These are phyloP conservation scores for Pelargonium australe DNA, from an alignment of 441 rosid species.

Conservation along the genomic window DNA sequence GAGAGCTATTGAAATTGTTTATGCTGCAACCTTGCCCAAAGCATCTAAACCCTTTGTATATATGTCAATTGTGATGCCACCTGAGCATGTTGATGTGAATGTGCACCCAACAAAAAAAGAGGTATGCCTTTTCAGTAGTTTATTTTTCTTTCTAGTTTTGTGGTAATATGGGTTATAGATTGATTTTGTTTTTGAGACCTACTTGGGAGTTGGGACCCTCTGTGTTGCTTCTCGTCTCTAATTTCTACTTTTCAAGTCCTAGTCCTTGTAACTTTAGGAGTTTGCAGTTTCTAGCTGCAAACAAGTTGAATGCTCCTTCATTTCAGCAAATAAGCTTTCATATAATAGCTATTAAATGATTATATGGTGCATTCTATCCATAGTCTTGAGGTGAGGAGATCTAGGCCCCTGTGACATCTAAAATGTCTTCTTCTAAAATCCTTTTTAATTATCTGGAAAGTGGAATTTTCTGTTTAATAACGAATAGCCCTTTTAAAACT, in stretches of 20 bases:
- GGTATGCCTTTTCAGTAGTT: slow-evolving; percentile 34
- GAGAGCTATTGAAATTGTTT: slow-evolving; percentile 87
- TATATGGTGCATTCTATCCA: neutral
- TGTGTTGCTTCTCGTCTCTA: neutral
- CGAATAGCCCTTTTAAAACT: neutral
- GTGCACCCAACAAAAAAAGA: slow-evolving; percentile 95
- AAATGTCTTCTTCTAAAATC: neutral
- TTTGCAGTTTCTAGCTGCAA: slow-evolving; percentile 5
- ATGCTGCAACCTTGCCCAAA: slow-evolving; percentile 87
- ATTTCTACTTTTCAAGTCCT: neutral
- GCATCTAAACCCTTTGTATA: slow-evolving; percentile 91
- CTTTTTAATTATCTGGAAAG: neutral
- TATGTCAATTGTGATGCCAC: slow-evolving; percentile 79
- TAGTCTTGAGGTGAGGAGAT: neutral
- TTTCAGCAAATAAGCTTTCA: neutral
- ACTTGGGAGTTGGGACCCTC: slow-evolving; percentile 4
- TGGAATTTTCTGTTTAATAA: neutral
- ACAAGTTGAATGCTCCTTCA: neutral
- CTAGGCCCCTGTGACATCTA: neutral
- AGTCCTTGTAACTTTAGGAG: slow-evolving; percentile 4
- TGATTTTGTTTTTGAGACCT: neutral
- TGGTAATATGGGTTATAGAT: neutral
- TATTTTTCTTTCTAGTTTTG: neutral
- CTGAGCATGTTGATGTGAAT: slow-evolving; percentile 89
- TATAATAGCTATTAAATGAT: neutral